Evolutionary conservation across 2,329 filamentous ascomycete species (phyloP), one percentile per base, ranked within the genome.

Genomic region (Rachicladosporium sp.): DNA sequence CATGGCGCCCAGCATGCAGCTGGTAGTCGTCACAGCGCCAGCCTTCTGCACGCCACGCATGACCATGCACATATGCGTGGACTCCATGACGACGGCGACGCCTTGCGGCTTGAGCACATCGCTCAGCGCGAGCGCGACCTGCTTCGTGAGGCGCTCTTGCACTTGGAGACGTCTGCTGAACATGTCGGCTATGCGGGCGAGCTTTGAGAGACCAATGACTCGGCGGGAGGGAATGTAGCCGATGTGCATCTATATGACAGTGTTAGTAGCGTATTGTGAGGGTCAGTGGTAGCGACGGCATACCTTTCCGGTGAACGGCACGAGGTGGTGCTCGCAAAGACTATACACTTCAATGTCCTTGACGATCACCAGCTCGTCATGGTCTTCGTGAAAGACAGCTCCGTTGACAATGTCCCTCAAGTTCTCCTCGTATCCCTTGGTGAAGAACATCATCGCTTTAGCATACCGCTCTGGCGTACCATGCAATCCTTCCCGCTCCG

Each of bases 361-460:
- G 42, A 95, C 84, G 52, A 95, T 91, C 27, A 95, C 85, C 66
- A 96, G 76, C 62, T 94, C 89, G 55, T 94, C 91, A 57, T 96
- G 89, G 46, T 89, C 86, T 61, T 96, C 91, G 54, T 94, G 82
- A 64, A 98, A 98, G 39, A 96, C 83, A 11, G 91, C 91, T 41
- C 80, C 76, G 60, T 96, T 96, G 46, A 96, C 84, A 49, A 96
- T 82, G 57, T 93, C 84, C 45, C 78, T 73, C 40, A 95, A 76
- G 55, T 95, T 95, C 67, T 94, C 80, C 66, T 96, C 87, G 60
- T 98, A 98, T 33, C 91, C 91, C 61, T 93, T 87, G 4, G 91
- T 98, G 62, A 98, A 87, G 68, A 82, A 93, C 46, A 96, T 76
- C 74, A 98, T 79, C 10, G 91, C 91, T 63, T 94, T 91, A 35